Evolutionary conservation across 2,329 filamentous ascomycete species (phyloP).

Genomic region (Talaromyces sp.): DNA sequence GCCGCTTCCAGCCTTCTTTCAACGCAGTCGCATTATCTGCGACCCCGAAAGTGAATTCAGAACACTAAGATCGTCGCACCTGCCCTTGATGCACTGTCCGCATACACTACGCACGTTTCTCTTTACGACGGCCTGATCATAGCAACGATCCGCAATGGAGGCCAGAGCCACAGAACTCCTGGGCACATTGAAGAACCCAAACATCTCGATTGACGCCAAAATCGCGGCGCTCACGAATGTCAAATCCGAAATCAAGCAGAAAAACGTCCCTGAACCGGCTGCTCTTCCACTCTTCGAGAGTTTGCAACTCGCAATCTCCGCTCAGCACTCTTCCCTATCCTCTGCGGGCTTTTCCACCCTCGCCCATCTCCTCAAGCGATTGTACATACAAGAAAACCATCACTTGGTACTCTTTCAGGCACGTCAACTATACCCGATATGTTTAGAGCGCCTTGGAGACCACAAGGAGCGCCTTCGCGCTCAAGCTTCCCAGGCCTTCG

Average conservation of each 20-base stretch:
- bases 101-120: not conserved
- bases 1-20: not conserved
- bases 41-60: not conserved
- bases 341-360: conserved; percentile 83
- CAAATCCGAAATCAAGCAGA: conserved; percentile 88
- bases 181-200: conserved; percentile 54
- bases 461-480: conserved; percentile 77
- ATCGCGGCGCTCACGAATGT: conserved; percentile 65
- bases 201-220: conserved; percentile 64
- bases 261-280: conserved; percentile 71
- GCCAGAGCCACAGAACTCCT: conserved; percentile 52
- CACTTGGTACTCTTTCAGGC: conserved; percentile 64
- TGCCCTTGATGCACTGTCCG: conserved; percentile 5
- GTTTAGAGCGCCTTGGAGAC: conserved; percentile 83
- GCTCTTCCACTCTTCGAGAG: conserved; percentile 76
- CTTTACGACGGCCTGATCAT: conserved; percentile 1
- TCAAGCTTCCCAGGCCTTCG: conserved; percentile 68
- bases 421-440: conserved; percentile 63
- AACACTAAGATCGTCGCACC: not conserved
- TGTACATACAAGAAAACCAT: conserved; percentile 78
- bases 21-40: not conserved
- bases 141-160: conserved; percentile 44
- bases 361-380: conserved; percentile 77
- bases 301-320: conserved; percentile 66
- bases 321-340: conserved; percentile 70